phyloP scores from a whole-genome alignment of 208 protist genomes.

The Leishmania gerbilli region DNA sequence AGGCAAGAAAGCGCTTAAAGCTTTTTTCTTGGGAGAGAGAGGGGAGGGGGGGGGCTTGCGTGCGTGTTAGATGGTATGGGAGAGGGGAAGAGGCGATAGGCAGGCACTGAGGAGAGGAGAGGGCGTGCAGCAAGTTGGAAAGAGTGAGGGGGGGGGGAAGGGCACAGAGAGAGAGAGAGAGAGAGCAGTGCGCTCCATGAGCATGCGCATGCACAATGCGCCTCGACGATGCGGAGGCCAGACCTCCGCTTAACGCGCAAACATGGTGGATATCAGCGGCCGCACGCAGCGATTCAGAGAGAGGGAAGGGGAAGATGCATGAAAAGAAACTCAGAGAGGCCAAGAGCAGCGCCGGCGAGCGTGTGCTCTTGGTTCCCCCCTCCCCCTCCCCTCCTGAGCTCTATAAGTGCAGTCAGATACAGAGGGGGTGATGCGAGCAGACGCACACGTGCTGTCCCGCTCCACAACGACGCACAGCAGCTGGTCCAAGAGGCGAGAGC shows the following conservation, averaged over 20 bases:
- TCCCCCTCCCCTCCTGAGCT: not conserved
- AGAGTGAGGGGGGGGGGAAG: not conserved
- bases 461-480: not conserved
- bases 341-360: not conserved
- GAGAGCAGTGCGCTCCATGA: not conserved
- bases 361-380: not conserved
- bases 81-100: not conserved
- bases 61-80: no score
- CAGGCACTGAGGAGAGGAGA: not conserved
- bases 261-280: not conserved
- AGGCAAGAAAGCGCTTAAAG: no score
- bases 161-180: no score
- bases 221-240: not conserved
- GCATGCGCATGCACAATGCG: not conserved
- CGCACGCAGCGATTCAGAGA: not conserved
- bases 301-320: not conserved
- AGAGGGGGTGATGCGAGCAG: not conserved
- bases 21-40: no score
- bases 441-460: not conserved
- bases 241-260: not conserved
- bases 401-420: not conserved
- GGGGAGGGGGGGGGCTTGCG: no score
- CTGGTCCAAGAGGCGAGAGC: not conserved
- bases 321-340: not conserved
- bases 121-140: not conserved